phyloP scores from a whole-genome alignment of 345 rosid species.

The Raphanus raphanistrum region DNA sequence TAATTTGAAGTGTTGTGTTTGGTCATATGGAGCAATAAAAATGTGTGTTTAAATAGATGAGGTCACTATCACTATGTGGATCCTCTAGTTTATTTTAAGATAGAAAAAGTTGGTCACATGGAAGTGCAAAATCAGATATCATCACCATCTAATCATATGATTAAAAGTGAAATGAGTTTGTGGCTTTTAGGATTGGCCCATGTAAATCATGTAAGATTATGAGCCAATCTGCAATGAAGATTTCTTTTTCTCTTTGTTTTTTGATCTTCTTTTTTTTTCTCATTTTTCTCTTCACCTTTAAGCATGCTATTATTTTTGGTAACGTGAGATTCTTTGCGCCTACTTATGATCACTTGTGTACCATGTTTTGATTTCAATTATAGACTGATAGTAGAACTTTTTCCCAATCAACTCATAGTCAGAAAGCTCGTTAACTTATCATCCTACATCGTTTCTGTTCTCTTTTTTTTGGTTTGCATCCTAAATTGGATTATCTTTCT shows the following conservation, averaged over 20 bases:
- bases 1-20: conserved; percentile 7
- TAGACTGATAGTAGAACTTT: neutral
- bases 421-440: neutral
- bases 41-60: conserved; percentile 33
- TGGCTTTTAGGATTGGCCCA: conserved; percentile 34
- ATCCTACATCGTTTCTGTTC: neutral
- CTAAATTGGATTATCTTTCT: neutral
- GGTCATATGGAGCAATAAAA: conserved; percentile 20
- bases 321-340: conserved; percentile 18
- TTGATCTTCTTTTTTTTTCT: neutral
- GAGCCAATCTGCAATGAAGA: conserved; percentile 29
- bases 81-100: conserved; percentile 18
- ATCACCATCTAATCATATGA: conserved; percentile 44
- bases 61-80: conserved; percentile 8
- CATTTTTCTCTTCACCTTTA: neutral
- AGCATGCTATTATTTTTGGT: conserved; percentile 20
- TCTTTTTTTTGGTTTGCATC: neutral
- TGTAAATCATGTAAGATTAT: conserved; percentile 34
- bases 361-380: neutral
- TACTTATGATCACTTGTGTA: conserved; percentile 25
- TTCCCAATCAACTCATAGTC: neutral
- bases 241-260: neutral
- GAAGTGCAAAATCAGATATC: conserved; percentile 43
- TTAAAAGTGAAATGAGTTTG: conserved; percentile 35
- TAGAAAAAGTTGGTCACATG: conserved; percentile 42